Evolutionary conservation across 1,284 basidiomycete species (phyloP).

Genomic region (Moesziomyces sp.): DNA sequence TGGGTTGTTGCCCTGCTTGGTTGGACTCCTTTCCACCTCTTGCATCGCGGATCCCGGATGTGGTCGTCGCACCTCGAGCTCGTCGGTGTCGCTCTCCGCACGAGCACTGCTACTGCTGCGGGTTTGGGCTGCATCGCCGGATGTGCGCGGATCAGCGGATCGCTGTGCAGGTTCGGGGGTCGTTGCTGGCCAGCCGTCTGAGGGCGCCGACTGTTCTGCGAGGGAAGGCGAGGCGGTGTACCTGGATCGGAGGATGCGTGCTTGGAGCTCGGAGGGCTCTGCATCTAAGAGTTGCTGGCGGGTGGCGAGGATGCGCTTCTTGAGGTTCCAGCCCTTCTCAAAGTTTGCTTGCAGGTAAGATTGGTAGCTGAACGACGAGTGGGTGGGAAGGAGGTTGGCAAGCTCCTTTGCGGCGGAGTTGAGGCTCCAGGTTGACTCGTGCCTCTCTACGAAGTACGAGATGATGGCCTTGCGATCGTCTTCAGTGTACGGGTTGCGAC

Average conservation of each 20-base stretch:
- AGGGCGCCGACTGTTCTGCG: slow-evolving; percentile 28
- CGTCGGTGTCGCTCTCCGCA: slow-evolving; percentile 12
- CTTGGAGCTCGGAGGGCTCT: slow-evolving; percentile 30
- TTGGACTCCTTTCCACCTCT: slow-evolving; percentile 22
- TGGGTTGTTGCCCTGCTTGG: slow-evolving; percentile 5
- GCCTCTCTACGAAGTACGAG: slow-evolving; percentile 31
- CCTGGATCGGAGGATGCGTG: slow-evolving; percentile 31
- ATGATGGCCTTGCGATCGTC: slow-evolving; percentile 36
- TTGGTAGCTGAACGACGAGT: slow-evolving; percentile 49
- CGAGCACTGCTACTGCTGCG: background rate
- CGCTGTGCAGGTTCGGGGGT: slow-evolving; percentile 1
- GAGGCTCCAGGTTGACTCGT: slow-evolving; percentile 39
- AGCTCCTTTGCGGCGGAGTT: slow-evolving; percentile 44
- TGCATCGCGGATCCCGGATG: slow-evolving; percentile 12
- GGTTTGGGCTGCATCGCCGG: background rate
- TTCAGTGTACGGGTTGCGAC: slow-evolving; percentile 40
- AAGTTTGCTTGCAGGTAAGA: slow-evolving; percentile 49
- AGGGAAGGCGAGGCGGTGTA: slow-evolving; percentile 27
- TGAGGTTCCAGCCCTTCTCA: slow-evolving; percentile 38
- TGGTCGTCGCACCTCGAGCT: slow-evolving; percentile 24
- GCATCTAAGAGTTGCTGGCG: slow-evolving; percentile 18
- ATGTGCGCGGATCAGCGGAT: background rate
- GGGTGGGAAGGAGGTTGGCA: slow-evolving; percentile 24
- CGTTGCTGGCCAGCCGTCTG: slow-evolving; percentile 27
- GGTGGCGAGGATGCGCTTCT: slow-evolving; percentile 12